phyloP scores from a whole-genome alignment of 257 asterid genomes.

The Nicotiana tomentosiformis region DNA sequence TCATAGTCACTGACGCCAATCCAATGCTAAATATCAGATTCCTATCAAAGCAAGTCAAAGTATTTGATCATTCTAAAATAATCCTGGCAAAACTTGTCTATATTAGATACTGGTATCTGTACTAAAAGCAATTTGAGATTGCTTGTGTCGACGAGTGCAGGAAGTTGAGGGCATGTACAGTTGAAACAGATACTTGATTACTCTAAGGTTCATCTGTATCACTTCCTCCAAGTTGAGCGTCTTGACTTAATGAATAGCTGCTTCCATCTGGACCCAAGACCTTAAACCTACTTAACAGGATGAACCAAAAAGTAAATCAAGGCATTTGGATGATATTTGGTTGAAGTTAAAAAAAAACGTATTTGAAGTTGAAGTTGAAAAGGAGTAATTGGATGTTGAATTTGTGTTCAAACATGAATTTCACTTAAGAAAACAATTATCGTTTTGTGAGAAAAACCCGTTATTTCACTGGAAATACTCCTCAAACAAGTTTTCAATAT shows the following conservation, averaged over 20 bases:
- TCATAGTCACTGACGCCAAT: not conserved
- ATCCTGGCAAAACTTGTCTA: constrained; percentile 16
- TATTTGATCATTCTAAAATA: constrained; percentile 9
- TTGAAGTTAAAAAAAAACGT: not conserved
- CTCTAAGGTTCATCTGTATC: constrained; percentile 49
- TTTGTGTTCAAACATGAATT: not conserved
- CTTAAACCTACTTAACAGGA: constrained; percentile 39
- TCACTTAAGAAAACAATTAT: not conserved
- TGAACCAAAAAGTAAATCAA: not conserved
- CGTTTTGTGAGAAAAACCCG: not conserved
- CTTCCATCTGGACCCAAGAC: constrained; percentile 77
- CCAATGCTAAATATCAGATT: not conserved
- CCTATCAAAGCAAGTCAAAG: not conserved
- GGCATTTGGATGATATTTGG: not conserved
- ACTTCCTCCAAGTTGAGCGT: constrained; percentile 38
- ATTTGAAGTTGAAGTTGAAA: not conserved
- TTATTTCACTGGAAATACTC: not conserved
- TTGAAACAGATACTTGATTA: constrained; percentile 17
- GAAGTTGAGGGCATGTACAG: constrained; percentile 9
- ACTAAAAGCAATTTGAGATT: not conserved
- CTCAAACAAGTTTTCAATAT: not conserved
- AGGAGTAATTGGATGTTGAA: not conserved
- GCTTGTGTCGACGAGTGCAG: not conserved
- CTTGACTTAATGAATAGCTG: constrained; percentile 36
- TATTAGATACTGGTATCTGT: not conserved